phyloP scores from a whole-genome alignment of 2,329 filamentous ascomycete species.

The Beauveria sp. region DNA sequence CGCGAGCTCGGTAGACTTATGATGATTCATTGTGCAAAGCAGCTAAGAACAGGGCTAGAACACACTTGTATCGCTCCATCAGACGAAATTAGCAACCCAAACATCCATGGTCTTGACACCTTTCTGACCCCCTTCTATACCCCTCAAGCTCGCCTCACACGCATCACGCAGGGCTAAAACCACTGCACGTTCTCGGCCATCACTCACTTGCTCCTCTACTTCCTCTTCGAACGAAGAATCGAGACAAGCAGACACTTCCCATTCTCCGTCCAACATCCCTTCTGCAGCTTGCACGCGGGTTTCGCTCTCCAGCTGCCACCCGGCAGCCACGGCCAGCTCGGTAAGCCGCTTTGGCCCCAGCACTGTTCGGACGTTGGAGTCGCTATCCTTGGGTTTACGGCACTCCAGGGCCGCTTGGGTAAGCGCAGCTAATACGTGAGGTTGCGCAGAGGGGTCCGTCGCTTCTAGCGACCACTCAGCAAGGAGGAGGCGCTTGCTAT shows the following conservation, averaged over 20 bases:
- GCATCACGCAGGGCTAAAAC: constrained; percentile 14
- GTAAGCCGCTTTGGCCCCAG: constrained; percentile 1
- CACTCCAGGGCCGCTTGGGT: constrained; percentile 13
- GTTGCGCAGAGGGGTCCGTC: neutral
- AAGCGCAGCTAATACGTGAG: constrained; percentile 14
- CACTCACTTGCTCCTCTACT: constrained; percentile 12
- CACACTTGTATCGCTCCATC: neutral
- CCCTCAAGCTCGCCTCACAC: constrained; percentile 12
- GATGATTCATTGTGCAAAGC: no score
- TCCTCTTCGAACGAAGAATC: constrained; percentile 8
- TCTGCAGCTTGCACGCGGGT: constrained; percentile 9
- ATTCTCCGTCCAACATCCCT: constrained; percentile 13
- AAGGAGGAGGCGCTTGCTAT: constrained; percentile 14
- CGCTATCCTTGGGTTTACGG: constrained; percentile 7
- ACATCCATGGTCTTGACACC: constrained; percentile 11
- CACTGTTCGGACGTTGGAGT: constrained; percentile 10
- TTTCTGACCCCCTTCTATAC: constrained; percentile 10
- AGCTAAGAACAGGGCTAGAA: neutral
- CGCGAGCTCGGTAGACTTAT: no score
- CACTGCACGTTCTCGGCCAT: constrained; percentile 14
- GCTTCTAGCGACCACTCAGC: constrained; percentile 14
- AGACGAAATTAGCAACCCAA: constrained; percentile 11
- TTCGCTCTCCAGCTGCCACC: constrained; percentile 14
- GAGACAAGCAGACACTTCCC: constrained; percentile 15
- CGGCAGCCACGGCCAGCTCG: constrained; percentile 2